Percentiles rank a stretch among this genome's conserved stretches.
These are phyloP conservation scores for Macrotyloma uniflorum DNA, from an alignment of 306 rosid species.

Conservation along the genomic window DNA sequence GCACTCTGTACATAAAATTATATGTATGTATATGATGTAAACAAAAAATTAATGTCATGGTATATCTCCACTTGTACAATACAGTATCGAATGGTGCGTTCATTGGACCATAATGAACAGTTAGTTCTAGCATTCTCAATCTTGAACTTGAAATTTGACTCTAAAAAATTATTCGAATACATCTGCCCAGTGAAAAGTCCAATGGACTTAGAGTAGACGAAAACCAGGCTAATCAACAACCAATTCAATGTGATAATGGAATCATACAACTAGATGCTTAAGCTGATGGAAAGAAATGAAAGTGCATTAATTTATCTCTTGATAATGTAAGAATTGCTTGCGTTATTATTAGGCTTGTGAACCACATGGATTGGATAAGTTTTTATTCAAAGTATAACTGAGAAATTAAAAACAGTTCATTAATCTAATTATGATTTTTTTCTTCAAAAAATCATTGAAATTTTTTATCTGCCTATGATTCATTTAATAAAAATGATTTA, in stretches of 20 bases:
- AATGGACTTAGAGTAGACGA: not conserved
- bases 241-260: not conserved
- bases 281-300: not conserved
- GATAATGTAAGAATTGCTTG: not conserved
- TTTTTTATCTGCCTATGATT: too few relatives aligned
- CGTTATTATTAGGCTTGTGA: not conserved
- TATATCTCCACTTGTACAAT: slow-evolving; percentile 30
- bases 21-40: slow-evolving; percentile 38
- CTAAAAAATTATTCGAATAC: not conserved
- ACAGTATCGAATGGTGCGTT: slow-evolving; percentile 25
- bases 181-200: not conserved
- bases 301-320: not conserved
- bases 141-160: slow-evolving; percentile 16
- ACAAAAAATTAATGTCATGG: slow-evolving; percentile 25
- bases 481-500: too few relatives aligned
- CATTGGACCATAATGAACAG: not conserved
- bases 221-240: not conserved
- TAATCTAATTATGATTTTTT: too few relatives aligned
- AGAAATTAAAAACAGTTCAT: too few relatives aligned
- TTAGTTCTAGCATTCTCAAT: not conserved
- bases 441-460: too few relatives aligned
- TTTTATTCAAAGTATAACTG: too few relatives aligned
- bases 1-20: slow-evolving; percentile 70
- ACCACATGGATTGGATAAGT: too few relatives aligned
- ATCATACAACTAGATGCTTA: not conserved